phyloP scores from a whole-genome alignment of 495 filamentous ascomycete species.

The Hypoxylon fuscum region DNA sequence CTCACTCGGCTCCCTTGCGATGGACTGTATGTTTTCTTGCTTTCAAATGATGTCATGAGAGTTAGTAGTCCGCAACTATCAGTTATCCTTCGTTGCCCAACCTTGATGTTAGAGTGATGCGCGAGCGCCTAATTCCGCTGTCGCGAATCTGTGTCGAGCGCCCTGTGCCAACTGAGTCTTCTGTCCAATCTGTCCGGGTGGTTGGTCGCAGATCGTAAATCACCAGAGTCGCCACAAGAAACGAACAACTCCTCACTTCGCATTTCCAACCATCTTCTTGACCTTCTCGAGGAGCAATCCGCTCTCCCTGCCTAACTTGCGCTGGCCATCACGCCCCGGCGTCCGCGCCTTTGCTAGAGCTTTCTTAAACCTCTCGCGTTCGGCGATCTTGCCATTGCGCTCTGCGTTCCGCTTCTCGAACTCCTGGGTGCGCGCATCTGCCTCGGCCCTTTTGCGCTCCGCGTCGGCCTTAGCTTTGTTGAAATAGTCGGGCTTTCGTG shows the following conservation, averaged over 20 bases:
- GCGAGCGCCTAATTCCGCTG: too few relatives aligned
- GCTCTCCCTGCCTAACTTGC: slow-evolving; percentile 86
- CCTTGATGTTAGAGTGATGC: too few relatives aligned
- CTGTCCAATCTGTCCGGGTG: too few relatives aligned
- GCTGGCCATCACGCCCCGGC: slow-evolving; percentile 79
- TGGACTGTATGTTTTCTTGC: too few relatives aligned
- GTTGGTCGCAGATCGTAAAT: too few relatives aligned
- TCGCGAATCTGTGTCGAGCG: too few relatives aligned
- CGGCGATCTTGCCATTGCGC: slow-evolving; percentile 62
- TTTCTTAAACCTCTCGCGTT: slow-evolving; percentile 69
- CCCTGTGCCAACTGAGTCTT: too few relatives aligned
- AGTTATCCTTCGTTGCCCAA: too few relatives aligned
- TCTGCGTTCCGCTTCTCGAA: slow-evolving; percentile 64
- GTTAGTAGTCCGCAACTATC: too few relatives aligned
- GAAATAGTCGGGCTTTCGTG: slow-evolving; percentile 73
- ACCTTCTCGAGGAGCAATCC: slow-evolving; percentile 83
- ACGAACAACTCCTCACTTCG: background rate
- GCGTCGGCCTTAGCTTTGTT: slow-evolving; percentile 78
- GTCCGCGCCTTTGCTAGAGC: slow-evolving; percentile 79
- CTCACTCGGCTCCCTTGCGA: too few relatives aligned
- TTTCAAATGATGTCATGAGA: too few relatives aligned
- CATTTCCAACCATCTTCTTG: slow-evolving; percentile 69
- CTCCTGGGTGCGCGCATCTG: slow-evolving; percentile 67
- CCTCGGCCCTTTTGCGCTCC: slow-evolving; percentile 69
- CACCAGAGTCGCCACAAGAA: too few relatives aligned